Conservation (phyloP, 2,329 filamentous ascomycete species). For the Verticillium tricorpus region DNA sequence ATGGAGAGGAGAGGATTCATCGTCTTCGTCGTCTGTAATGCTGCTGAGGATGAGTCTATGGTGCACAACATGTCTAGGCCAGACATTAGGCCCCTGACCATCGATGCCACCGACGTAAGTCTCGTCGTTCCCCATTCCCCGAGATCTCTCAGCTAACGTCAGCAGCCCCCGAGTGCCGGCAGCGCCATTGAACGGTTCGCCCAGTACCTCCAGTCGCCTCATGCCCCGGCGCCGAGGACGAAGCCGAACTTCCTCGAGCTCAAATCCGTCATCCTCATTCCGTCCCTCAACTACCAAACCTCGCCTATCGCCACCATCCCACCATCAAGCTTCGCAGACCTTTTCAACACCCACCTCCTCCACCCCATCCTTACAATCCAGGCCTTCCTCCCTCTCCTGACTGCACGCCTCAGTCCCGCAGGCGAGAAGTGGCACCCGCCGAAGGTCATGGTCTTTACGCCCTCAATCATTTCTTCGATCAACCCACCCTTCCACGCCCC, state of each 20-base stretch:
- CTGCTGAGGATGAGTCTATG: slow-evolving; percentile 76
- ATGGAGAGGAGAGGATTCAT: slow-evolving; percentile 89
- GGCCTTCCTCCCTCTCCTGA: slow-evolving; percentile 78
- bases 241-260: slow-evolving; percentile 72
- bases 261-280: slow-evolving; percentile 77
- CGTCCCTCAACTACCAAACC: slow-evolving; percentile 73
- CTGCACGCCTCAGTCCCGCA: slow-evolving; percentile 51
- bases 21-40: slow-evolving; percentile 84
- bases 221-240: slow-evolving; percentile 71
- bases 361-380: slow-evolving; percentile 86
- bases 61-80: slow-evolving; percentile 72
- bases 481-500: slow-evolving; percentile 77
- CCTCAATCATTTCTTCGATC: slow-evolving; percentile 75
- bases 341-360: slow-evolving; percentile 87
- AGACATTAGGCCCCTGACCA: slow-evolving; percentile 75
- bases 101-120: slow-evolving; percentile 78
- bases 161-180: slow-evolving; percentile 62
- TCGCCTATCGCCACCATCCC: slow-evolving; percentile 83
- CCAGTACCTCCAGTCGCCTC: slow-evolving; percentile 66
- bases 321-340: slow-evolving; percentile 79
- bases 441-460: slow-evolving; percentile 73
- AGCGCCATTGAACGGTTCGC: slow-evolving; percentile 69
- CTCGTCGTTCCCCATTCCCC: slow-evolving; percentile 2
- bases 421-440: slow-evolving; percentile 49
- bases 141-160: not conserved